Conservation (phyloP, 2,329 filamentous ascomycete species). For the Xylariaceae sp. region DNA sequence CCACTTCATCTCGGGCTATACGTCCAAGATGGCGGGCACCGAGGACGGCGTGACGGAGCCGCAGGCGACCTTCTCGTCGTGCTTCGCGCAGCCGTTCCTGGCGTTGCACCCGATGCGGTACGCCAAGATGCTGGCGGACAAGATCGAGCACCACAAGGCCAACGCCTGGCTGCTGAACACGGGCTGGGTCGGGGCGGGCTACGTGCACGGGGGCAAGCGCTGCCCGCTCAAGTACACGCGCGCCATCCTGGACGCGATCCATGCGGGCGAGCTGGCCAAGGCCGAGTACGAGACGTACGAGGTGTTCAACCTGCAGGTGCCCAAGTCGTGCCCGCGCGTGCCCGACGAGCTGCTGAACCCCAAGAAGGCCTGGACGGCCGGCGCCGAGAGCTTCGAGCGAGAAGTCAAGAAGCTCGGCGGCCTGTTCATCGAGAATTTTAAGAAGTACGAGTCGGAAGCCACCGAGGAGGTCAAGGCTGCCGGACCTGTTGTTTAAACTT, state of each 20-base stretch:
- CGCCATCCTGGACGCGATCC: conserved; percentile 95
- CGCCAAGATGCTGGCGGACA: conserved; percentile 95
- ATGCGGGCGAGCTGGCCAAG: conserved; percentile 91
- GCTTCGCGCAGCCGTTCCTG: conserved; percentile 98
- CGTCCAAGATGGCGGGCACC: conserved; percentile 99
- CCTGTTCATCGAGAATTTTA: conserved; percentile 95
- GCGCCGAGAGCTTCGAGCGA: conserved; percentile 71
- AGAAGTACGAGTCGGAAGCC: conserved; percentile 85
- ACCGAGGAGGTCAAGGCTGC: conserved; percentile 72
- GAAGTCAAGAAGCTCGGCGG: conserved; percentile 87
- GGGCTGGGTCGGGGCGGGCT: conserved; percentile 70
- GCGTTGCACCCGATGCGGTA: conserved; percentile 99
- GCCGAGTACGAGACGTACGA: conserved; percentile 93
- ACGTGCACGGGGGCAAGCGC: conserved; percentile 87
- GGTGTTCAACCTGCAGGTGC: conserved; percentile 94
- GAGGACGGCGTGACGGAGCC: conserved; percentile 96
- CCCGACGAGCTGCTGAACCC: conserved; percentile 93
- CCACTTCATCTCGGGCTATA: conserved; percentile 99
- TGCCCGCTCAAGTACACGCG: conserved; percentile 99
- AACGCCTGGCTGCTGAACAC: conserved; percentile 92
- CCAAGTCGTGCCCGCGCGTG: conserved; percentile 82
- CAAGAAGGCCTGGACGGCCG: conserved; percentile 82
- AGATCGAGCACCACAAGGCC: conserved; percentile 91
- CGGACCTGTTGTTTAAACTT: conserved; percentile 43
- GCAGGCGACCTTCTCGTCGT: conserved; percentile 97